Evolutionary conservation across 2,329 filamentous ascomycete species (phyloP).

Genomic region (Xylaria multiplex): DNA sequence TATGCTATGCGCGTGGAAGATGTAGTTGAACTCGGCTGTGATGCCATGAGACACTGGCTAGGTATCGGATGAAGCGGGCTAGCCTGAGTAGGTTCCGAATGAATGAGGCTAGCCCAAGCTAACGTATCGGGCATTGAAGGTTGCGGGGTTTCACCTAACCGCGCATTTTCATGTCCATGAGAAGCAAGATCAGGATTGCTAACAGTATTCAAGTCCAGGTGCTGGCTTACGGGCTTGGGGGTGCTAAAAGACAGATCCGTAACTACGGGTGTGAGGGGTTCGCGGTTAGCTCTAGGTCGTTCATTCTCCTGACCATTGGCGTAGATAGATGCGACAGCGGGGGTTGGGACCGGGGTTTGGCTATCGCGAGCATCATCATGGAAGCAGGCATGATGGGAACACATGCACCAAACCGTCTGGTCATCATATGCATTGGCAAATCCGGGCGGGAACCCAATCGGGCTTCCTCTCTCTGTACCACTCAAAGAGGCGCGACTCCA

Average conservation of each 20-base stretch:
- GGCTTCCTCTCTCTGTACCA: constrained; percentile 46
- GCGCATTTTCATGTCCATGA: constrained; percentile 44
- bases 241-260: constrained; percentile 57
- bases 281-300: constrained; percentile 57
- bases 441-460: constrained; percentile 41
- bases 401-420: constrained; percentile 68
- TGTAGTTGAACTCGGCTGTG: constrained; percentile 64
- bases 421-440: constrained; percentile 48
- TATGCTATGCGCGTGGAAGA: constrained; percentile 63
- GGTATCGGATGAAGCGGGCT: constrained; percentile 58
- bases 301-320: constrained; percentile 64
- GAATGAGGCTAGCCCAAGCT: constrained; percentile 59
- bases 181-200: constrained; percentile 51
- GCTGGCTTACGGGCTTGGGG: constrained; percentile 50
- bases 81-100: constrained; percentile 52
- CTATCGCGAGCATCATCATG: constrained; percentile 60
- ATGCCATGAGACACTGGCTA: constrained; percentile 61
- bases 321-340: constrained; percentile 40
- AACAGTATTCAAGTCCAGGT: constrained; percentile 56
- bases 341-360: constrained; percentile 40
- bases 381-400: constrained; percentile 70
- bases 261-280: constrained; percentile 62
- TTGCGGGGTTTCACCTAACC: constrained; percentile 44
- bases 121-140: constrained; percentile 66
- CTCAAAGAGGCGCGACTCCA: constrained; percentile 59